Conservation (phyloP, 371 early-diverging fungal species). For the Cokeromyces recurvatus region DNA sequence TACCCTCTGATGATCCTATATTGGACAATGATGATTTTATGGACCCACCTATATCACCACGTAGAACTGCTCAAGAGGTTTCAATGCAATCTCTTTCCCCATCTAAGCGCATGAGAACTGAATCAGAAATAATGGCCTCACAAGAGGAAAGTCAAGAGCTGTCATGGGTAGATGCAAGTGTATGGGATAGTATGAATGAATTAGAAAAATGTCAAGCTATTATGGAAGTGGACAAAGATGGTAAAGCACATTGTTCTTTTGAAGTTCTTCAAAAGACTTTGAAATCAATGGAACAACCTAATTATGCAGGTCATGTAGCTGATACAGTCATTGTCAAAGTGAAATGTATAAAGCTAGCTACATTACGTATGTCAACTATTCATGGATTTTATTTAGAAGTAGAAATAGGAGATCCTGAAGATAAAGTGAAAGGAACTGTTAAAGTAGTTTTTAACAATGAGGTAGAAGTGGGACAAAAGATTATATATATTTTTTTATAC, state of each 20-base stretch:
- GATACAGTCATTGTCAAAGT: conserved; percentile 6
- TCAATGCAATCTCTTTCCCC: too few relatives aligned
- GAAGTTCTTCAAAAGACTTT: conserved; percentile 1
- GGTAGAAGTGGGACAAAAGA: background rate
- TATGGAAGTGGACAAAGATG: background rate
- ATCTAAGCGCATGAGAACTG: too few relatives aligned
- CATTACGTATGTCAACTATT: background rate
- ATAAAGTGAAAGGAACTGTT: background rate
- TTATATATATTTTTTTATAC: too few relatives aligned
- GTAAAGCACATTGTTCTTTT: conserved; percentile 8
- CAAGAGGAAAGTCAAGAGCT: background rate
- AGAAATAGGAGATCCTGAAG: conserved; percentile 3
- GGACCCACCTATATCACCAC: background rate
- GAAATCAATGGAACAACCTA: background rate
- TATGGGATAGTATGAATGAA: background rate
- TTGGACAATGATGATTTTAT: conserved; percentile 1
- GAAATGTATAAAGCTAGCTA: conserved; percentile 2
- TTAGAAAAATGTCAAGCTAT: too few relatives aligned
- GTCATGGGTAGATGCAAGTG: background rate
- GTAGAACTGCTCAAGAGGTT: background rate
- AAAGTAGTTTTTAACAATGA: conserved; percentile 3
- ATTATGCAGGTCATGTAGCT: background rate
- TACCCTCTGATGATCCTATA: background rate
- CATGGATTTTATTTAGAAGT: conserved; percentile 2
- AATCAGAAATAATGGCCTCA: background rate